These are phyloP conservation scores for Mediolabrus comicus DNA, from an alignment of 108 stramenopile genomes.

Conservation along the genomic window DNA sequence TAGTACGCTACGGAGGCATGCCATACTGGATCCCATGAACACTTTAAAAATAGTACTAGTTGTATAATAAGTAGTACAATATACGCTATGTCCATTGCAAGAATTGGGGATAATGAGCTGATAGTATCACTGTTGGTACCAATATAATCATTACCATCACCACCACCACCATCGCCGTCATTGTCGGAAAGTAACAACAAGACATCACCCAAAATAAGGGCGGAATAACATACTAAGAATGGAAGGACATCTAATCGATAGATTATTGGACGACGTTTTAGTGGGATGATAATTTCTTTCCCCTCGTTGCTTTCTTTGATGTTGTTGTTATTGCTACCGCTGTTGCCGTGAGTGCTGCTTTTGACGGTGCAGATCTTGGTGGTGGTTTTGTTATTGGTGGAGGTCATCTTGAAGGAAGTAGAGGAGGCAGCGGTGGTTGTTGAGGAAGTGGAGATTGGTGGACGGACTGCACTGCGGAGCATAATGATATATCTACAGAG, in stretches of 20 bases:
- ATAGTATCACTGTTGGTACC: too few species aligned
- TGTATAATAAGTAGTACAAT: slow-evolving; percentile 22
- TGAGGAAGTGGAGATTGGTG: neutral
- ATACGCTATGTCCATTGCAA: slow-evolving; percentile 20
- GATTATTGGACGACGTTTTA: slow-evolving; percentile 39
- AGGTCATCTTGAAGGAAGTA: too few species aligned
- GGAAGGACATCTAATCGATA: slow-evolving; percentile 59
- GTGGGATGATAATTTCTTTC: slow-evolving; percentile 35
- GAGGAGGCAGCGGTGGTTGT: neutral
- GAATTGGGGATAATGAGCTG: too few species aligned
- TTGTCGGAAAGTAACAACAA: neutral
- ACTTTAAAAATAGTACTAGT: slow-evolving; percentile 51
- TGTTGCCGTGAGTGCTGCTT: too few species aligned
- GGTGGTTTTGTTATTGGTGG: too few species aligned
- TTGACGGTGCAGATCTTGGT: neutral
- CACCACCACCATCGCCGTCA: neutral
- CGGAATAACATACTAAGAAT: slow-evolving; percentile 45
- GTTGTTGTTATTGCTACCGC: neutral
- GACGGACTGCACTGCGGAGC: neutral
- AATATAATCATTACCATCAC: too few species aligned
- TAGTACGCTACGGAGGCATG: slow-evolving; percentile 28
- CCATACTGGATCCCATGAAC: slow-evolving; percentile 46
- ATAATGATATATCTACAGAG: too few species aligned
- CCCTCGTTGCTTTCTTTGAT: slow-evolving; percentile 1
- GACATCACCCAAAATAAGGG: slow-evolving; percentile 41